Conservation (phyloP, 495 filamentous ascomycete genomes). For the Jackrogersella minutella region DNA sequence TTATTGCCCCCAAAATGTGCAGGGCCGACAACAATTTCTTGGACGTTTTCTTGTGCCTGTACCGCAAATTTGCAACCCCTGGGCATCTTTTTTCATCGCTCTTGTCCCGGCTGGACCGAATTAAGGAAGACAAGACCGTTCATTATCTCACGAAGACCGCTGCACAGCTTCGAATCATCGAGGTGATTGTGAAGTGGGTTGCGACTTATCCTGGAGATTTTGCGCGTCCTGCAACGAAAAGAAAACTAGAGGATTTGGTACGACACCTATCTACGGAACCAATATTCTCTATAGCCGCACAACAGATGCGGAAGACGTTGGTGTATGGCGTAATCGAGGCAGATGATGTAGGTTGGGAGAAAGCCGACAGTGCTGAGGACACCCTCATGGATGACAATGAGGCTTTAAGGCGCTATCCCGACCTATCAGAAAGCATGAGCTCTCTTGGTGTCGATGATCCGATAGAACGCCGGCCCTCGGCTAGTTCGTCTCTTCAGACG, state of each 20-base stretch:
- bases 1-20: conserved; percentile 81
- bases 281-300: conserved; percentile 80
- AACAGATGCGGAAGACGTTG: conserved; percentile 76
- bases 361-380: conserved; percentile 63
- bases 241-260: conserved; percentile 75
- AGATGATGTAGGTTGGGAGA: conserved; percentile 82
- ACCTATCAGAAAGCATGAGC: conserved; percentile 53
- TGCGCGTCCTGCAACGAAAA: conserved; percentile 77
- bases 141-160: conserved; percentile 73
- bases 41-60: conserved; percentile 89
- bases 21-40: conserved; percentile 86
- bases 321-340: conserved; percentile 74
- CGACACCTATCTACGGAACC: conserved; percentile 69
- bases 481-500: conserved; percentile 50
- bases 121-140: conserved; percentile 66
- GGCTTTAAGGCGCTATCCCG: conserved; percentile 38
- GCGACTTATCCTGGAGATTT: conserved; percentile 93
- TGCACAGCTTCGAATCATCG: conserved; percentile 82
- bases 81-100: conserved; percentile 76
- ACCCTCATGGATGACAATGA: conserved; percentile 27
- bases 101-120: conserved; percentile 73
- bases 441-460: conserved; percentile 56
- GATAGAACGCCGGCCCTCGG: conserved; percentile 54
- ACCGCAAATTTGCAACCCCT: conserved; percentile 91
- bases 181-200: conserved; percentile 87